Percentiles rank a stretch among this genome's conserved stretches.
Conservation (phyloP, 106 monocot genomes). For the Hemerocallis citrina region DNA sequence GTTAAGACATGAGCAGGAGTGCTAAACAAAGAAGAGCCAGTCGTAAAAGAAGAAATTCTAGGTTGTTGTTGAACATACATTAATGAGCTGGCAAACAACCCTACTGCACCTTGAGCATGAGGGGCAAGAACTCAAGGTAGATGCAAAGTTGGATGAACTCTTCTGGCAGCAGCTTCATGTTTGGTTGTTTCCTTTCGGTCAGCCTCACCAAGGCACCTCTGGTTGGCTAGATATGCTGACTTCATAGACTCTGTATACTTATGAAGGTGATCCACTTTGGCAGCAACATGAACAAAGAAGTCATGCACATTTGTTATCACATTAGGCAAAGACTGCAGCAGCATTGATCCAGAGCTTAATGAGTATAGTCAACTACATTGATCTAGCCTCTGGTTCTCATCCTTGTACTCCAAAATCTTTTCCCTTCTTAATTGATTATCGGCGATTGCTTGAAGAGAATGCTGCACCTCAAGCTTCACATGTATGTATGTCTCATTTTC, state of each 20-base stretch:
- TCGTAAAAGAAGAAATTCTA: conserved; percentile 12
- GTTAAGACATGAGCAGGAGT: conserved; percentile 15
- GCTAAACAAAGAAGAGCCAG: conserved; percentile 28
- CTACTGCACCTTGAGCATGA: conserved; percentile 29
- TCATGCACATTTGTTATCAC: conserved; percentile 82
- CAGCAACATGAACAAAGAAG: conserved; percentile 77
- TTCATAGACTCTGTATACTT: conserved; percentile 80
- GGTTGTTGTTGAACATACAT: conserved; percentile 22
- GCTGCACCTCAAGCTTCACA: too few relatives aligned
- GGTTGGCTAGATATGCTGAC: conserved; percentile 53
- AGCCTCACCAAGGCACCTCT: conserved; percentile 56
- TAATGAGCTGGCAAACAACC: conserved; percentile 27
- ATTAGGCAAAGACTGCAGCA: conserved; percentile 46
- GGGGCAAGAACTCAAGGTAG: conserved; percentile 43
- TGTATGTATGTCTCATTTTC: too few relatives aligned
- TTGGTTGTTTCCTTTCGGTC: conserved; percentile 71
- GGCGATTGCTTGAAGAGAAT: too few relatives aligned
- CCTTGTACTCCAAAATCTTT: too few relatives aligned
- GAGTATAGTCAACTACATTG: too few relatives aligned
- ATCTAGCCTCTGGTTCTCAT: too few relatives aligned
- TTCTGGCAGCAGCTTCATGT: conserved; percentile 70
- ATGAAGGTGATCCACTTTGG: conserved; percentile 87
- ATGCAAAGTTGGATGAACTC: conserved; percentile 86
- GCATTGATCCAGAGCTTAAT: conserved; percentile 13
- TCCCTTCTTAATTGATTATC: too few relatives aligned